These are phyloP conservation scores for Tolypocladium paradoxum DNA, from an alignment of 2,329 filamentous ascomycete genomes.

Conservation along the genomic window DNA sequence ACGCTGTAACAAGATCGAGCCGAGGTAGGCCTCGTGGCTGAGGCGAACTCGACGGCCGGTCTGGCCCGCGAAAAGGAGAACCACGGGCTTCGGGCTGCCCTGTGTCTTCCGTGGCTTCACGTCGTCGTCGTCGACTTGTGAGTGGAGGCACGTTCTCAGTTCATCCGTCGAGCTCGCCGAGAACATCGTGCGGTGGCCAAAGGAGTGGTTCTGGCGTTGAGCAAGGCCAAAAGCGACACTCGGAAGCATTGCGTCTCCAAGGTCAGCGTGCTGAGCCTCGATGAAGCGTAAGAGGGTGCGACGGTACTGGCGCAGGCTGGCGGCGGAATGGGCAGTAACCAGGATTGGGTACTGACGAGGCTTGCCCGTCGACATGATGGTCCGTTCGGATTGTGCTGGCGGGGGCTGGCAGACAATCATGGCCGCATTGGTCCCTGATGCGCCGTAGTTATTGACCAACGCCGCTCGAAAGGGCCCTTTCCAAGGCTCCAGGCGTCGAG, in stretches of 20 bases:
- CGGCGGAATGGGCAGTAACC: neutral
- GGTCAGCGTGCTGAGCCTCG: neutral
- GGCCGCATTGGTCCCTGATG: conserved; percentile 22
- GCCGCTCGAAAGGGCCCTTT: conserved; percentile 9
- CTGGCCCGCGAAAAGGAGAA: conserved; percentile 2
- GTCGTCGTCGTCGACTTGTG: neutral
- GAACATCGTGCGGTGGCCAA: neutral
- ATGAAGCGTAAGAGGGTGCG: neutral
- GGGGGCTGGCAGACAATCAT: neutral
- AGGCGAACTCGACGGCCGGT: neutral
- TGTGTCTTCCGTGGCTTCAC: neutral
- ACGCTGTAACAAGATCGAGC: conserved; percentile 4
- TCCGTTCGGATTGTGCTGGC: neutral
- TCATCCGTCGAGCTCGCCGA: neutral
- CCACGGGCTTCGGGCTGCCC: neutral
- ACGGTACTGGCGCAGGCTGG: neutral
- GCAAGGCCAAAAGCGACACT: neutral
- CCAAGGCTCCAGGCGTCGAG: conserved; percentile 9
- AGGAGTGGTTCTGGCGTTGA: neutral
- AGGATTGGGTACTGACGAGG: neutral
- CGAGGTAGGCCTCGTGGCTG: neutral
- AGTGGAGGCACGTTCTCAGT: neutral
- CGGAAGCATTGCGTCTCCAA: neutral
- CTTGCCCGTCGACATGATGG: neutral
- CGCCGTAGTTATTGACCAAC: conserved; percentile 25